These are phyloP conservation scores for Neurospora sp. DNA, from an alignment of 495 filamentous ascomycete genomes.

Conservation along the genomic window DNA sequence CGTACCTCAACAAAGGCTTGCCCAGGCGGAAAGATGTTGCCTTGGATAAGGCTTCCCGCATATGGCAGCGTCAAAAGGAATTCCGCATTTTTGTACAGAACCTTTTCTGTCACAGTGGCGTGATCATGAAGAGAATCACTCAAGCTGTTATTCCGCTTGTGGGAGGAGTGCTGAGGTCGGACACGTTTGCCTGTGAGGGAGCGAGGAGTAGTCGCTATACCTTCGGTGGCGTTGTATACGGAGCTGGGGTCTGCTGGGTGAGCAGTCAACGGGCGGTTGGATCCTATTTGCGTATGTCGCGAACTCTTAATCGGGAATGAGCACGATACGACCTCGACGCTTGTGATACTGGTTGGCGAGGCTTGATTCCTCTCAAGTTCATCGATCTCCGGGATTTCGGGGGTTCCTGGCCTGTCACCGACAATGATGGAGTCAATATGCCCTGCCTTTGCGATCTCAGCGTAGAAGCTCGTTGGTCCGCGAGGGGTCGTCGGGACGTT, in stretches of 20 bases:
- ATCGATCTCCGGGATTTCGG: slow-evolving; percentile 20
- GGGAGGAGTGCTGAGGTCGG: slow-evolving; percentile 30
- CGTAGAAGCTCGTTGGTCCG: slow-evolving; percentile 33
- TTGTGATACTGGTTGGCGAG: slow-evolving; percentile 43
- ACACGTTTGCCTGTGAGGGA: slow-evolving; percentile 43
- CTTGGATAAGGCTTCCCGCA: slow-evolving; percentile 76
- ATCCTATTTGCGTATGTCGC: slow-evolving; percentile 33
- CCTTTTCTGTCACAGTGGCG: slow-evolving; percentile 36
- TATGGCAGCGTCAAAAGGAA: slow-evolving; percentile 56
- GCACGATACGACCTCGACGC: slow-evolving; percentile 64
- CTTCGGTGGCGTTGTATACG: slow-evolving; percentile 32
- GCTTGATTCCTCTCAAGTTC: slow-evolving; percentile 24
- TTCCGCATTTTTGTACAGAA: slow-evolving; percentile 41
- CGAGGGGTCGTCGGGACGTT: slow-evolving; percentile 12
- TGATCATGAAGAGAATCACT: slow-evolving; percentile 83
- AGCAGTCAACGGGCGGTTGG: slow-evolving; percentile 41
- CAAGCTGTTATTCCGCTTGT: slow-evolving; percentile 48
- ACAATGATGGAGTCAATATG: slow-evolving; percentile 33
- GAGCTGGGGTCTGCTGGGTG: slow-evolving; percentile 52
- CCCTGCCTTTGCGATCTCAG: slow-evolving; percentile 39
- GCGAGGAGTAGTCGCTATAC: slow-evolving; percentile 41
- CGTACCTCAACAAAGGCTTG: slow-evolving; percentile 66
- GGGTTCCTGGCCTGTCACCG: slow-evolving; percentile 32
- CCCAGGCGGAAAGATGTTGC: slow-evolving; percentile 64
- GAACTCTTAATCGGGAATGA: slow-evolving; percentile 62